Evolutionary conservation across 1,284 basidiomycete genomes (phyloP).

Genomic region (Ustilago esculenta): DNA sequence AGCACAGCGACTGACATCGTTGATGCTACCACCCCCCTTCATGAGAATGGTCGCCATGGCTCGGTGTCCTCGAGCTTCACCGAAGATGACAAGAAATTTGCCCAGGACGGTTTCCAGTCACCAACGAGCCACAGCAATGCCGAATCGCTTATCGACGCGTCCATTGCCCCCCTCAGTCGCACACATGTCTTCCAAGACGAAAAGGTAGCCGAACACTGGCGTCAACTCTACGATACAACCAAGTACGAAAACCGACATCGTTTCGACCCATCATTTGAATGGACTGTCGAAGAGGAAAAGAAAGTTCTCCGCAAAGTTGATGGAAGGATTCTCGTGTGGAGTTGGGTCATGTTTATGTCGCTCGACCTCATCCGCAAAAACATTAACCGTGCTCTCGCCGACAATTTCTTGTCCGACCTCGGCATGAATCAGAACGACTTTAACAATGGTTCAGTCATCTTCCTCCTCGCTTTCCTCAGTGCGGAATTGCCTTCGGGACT

Average conservation of each 20-base stretch:
- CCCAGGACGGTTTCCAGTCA: conserved; percentile 4
- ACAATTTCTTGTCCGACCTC: conserved; percentile 52
- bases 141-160: conserved; percentile 21
- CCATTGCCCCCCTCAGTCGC: conserved; percentile 17
- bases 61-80: conserved; percentile 13
- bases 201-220: conserved; percentile 36
- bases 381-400: conserved; percentile 45
- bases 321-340: conserved; percentile 15
- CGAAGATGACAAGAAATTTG: conserved; percentile 19
- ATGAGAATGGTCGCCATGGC: conserved; percentile 7
- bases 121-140: conserved; percentile 2
- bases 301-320: conserved; percentile 22
- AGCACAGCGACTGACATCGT: conserved; percentile 16
- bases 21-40: not conserved
- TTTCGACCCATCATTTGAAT: conserved; percentile 34
- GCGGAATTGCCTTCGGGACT: conserved; percentile 55
- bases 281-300: conserved; percentile 28
- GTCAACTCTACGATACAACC: conserved; percentile 28
- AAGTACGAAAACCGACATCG: conserved; percentile 42
- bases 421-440: conserved; percentile 51
- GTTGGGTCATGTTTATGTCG: conserved; percentile 43
- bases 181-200: conserved; percentile 41
- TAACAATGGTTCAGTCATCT: conserved; percentile 55
- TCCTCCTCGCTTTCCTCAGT: conserved; percentile 39
- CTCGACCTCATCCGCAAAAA: conserved; percentile 50